Evolutionary conservation across 2,329 filamentous ascomycete species (phyloP).

Genomic region (Xylariaceae sp.): DNA sequence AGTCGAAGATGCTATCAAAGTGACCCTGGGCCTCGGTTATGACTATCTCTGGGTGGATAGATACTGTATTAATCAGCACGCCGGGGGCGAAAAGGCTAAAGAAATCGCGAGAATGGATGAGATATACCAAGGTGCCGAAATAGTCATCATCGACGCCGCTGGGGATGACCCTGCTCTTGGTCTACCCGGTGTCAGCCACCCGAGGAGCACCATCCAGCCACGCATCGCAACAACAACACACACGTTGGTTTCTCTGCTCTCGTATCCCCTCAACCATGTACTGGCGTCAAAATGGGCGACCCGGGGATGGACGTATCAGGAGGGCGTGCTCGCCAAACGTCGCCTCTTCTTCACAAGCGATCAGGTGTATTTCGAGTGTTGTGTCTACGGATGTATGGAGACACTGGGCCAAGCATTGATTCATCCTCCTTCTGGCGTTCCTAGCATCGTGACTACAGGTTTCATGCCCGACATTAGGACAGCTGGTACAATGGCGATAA

Average conservation of each 20-base stretch:
- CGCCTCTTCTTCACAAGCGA: constrained; percentile 1
- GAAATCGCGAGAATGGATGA: constrained; percentile 1
- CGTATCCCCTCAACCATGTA: background rate
- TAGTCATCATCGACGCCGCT: background rate
- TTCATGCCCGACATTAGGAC: no score
- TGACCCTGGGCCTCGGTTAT: background rate
- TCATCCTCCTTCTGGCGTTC: no score
- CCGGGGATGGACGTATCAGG: constrained; percentile 14
- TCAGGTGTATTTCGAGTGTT: background rate
- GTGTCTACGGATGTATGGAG: no score
- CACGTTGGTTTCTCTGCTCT: background rate
- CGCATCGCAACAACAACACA: background rate
- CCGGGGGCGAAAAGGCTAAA: background rate
- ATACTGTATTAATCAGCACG: constrained; percentile 3
- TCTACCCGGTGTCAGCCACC: background rate
- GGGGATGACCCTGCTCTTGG: background rate
- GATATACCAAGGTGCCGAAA: background rate
- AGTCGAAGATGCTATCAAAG: constrained; percentile 4
- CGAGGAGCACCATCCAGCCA: background rate
- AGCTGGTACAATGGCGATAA: no score
- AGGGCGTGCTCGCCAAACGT: background rate
- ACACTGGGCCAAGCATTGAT: no score
- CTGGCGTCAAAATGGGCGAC: background rate
- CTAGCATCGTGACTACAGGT: no score
- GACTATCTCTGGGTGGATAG: constrained; percentile 8